Percentiles rank a stretch among this genome's conserved stretches.
Evolutionary conservation across 1,139 yeast species (phyloP).

Genomic region (Debaryomyces sp.): DNA sequence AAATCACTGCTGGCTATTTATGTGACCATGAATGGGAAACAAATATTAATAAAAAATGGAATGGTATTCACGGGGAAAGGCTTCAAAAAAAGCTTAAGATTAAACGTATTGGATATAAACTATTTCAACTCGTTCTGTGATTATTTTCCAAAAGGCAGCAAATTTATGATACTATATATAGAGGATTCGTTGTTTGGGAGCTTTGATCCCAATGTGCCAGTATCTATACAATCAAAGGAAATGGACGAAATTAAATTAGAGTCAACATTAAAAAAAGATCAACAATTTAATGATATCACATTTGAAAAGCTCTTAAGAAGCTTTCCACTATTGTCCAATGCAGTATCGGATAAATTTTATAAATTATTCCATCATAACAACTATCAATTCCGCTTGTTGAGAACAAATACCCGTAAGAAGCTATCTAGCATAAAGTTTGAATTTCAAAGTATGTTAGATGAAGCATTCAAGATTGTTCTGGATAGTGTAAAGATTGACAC

Average conservation of each 20-base stretch:
- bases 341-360: constrained; percentile 50
- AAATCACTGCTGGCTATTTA: constrained; percentile 49
- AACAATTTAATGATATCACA: constrained; percentile 20
- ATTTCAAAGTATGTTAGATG: constrained; percentile 38
- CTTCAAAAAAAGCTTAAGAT: constrained; percentile 50
- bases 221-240: not conserved
- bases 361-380: constrained; percentile 49
- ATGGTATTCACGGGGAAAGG: constrained; percentile 58
- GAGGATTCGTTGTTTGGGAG: constrained; percentile 53
- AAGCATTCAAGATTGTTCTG: constrained; percentile 43
- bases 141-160: constrained; percentile 51
- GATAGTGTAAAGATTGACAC: constrained; percentile 41
- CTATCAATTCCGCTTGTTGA: constrained; percentile 32
- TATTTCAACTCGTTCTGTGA: constrained; percentile 49
- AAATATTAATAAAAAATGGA: constrained; percentile 59
- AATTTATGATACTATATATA: constrained; percentile 54
- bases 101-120: constrained; percentile 46
- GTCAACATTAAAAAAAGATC: not conserved
- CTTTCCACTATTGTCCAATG: constrained; percentile 48
- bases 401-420: constrained; percentile 33
- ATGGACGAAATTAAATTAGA: not conserved
- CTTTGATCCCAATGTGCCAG: constrained; percentile 7
- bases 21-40: constrained; percentile 62
- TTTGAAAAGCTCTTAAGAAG: constrained; percentile 50
- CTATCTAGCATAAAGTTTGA: constrained; percentile 32